Evolutionary conservation across 2,329 filamentous ascomycete species (phyloP).

Genomic region (Whalleya microplaca): DNA sequence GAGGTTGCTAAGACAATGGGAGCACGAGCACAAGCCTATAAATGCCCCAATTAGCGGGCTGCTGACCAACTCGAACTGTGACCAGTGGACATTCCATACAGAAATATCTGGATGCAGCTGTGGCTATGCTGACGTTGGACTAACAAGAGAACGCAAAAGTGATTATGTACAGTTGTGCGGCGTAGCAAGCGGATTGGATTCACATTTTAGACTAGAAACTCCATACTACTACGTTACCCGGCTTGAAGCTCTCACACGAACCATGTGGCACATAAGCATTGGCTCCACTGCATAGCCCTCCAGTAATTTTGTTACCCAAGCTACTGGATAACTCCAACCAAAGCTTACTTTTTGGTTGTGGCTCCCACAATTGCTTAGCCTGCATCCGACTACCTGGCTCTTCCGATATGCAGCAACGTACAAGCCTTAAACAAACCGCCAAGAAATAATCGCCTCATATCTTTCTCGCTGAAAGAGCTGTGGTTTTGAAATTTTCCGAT

Average conservation of each 20-base stretch:
- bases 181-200: constrained; percentile 7
- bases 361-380: neutral
- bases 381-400: neutral
- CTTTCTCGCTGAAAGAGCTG: neutral
- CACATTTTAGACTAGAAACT: neutral
- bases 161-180: constrained; percentile 5
- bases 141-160: constrained; percentile 1
- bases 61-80: constrained; percentile 2
- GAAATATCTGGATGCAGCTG: constrained; percentile 1
- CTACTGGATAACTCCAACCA: neutral
- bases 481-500: too few species aligned
- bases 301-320: neutral
- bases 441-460: neutral
- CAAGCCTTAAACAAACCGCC: neutral
- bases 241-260: neutral
- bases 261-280: neutral
- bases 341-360: neutral
- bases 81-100: constrained; percentile 8
- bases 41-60: constrained; percentile 3
- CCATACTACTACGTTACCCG: neutral
- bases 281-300: neutral
- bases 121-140: constrained; percentile 24
- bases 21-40: constrained; percentile 4
- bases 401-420: neutral
- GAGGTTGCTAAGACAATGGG: constrained; percentile 19